Conservation (phyloP, 2,329 filamentous ascomycete genomes). For the Dothistroma septosporum region DNA sequence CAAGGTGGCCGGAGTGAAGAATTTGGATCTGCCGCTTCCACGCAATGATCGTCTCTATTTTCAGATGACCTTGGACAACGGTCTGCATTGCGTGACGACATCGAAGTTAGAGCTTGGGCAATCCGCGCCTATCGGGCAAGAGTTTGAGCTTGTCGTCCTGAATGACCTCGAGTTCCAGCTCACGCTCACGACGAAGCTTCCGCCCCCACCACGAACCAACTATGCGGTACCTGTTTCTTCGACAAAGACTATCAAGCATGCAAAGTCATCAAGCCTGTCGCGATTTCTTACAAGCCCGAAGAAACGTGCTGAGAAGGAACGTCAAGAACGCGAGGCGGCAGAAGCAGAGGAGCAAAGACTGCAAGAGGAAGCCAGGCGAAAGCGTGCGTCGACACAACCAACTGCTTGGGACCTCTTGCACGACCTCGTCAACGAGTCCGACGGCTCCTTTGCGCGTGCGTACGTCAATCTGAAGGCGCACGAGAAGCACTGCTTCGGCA, state of each 20-base stretch:
- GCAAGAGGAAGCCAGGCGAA: slow-evolving; percentile 42
- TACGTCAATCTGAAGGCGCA: slow-evolving; percentile 94
- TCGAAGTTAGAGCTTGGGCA: slow-evolving; percentile 89
- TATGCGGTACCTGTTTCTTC: slow-evolving; percentile 50
- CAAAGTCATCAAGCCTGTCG: slow-evolving; percentile 84
- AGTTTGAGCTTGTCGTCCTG: slow-evolving; percentile 94
- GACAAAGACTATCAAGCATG: slow-evolving; percentile 59
- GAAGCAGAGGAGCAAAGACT: slow-evolving; percentile 52
- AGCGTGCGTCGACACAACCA: slow-evolving; percentile 59
- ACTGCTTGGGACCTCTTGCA: slow-evolving; percentile 83
- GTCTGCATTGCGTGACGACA: slow-evolving; percentile 94
- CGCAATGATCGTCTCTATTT: slow-evolving; percentile 90
- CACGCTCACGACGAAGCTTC: slow-evolving; percentile 90
- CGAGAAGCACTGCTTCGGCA: slow-evolving; percentile 80
- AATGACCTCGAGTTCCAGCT: slow-evolving; percentile 99
- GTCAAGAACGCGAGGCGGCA: slow-evolving; percentile 76
- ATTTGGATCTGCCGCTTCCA: slow-evolving; percentile 85
- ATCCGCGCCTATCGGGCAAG: slow-evolving; percentile 91
- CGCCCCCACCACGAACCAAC: slow-evolving; percentile 46
- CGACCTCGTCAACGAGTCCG: slow-evolving; percentile 74
- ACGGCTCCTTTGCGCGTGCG: slow-evolving; percentile 89
- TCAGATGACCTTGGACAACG: slow-evolving; percentile 95
- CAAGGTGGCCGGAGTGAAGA: slow-evolving; percentile 97
- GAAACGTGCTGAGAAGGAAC: slow-evolving; percentile 92
- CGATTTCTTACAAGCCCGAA: slow-evolving; percentile 90